Evolutionary conservation across 202 grass and related monocot genomes (phyloP).

Genomic region (Sporobolus alterniflorus): DNA sequence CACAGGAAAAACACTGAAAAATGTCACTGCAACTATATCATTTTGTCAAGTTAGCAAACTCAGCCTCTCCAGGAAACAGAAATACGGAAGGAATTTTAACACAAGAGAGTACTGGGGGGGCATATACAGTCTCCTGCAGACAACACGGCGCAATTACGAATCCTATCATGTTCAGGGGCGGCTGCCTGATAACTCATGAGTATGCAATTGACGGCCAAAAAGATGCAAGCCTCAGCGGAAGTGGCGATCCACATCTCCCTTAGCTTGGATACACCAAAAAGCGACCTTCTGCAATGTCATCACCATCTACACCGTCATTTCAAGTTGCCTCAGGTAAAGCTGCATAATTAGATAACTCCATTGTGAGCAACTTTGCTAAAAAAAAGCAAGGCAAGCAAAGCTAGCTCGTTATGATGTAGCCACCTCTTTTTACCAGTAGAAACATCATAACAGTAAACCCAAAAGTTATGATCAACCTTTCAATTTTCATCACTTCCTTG

Average conservation of each 20-base stretch:
- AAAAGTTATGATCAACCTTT: constrained; percentile 14
- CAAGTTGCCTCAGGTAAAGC: constrained; percentile 42
- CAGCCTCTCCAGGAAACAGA: constrained; percentile 14
- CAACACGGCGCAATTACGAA: background rate
- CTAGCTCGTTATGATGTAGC: constrained; percentile 30
- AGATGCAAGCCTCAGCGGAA: constrained; percentile 11
- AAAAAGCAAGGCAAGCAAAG: constrained; percentile 39
- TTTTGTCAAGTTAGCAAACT: constrained; percentile 34
- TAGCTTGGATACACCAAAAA: constrained; percentile 32
- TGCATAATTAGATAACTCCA: constrained; percentile 26
- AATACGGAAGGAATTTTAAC: background rate
- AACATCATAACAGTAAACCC: constrained; percentile 21
- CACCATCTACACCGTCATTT: constrained; percentile 36
- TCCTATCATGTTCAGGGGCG: constrained; percentile 20
- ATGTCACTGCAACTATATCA: constrained; percentile 31
- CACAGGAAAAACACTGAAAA: constrained; percentile 16
- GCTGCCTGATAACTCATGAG: constrained; percentile 18
- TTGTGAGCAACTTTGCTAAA: constrained; percentile 6
- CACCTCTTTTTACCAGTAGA: constrained; percentile 13
- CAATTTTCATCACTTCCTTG: background rate
- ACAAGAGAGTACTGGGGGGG: constrained; percentile 15
- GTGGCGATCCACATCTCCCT: constrained; percentile 10
- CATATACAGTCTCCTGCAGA: constrained; percentile 47
- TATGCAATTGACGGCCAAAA: constrained; percentile 16
- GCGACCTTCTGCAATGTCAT: constrained; percentile 42